Evolutionary conservation across 2,329 filamentous ascomycete genomes (phyloP), one percentile per base, ranked within the genome.

Genomic region (Blastomyces gilchristii): DNA sequence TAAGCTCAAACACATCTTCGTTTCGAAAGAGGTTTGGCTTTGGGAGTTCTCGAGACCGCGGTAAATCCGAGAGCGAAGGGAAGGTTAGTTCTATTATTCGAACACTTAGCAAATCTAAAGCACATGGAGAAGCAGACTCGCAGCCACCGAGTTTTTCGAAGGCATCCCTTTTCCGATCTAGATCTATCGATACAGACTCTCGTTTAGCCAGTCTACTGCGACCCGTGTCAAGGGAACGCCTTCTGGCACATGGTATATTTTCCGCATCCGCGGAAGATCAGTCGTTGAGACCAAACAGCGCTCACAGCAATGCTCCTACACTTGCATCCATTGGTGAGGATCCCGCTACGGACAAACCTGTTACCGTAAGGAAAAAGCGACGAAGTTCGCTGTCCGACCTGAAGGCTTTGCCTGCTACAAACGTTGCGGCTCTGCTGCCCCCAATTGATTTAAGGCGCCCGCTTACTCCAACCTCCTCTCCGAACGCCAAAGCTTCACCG

Each of bases 321-420:
- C 71, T 84, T 43, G 78, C 78, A 25, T 82, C 81, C 6, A 86
- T 81, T 70, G 81, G 77, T 68, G 79, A 77, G 78, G 79, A 73
- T 77, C 79, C 71, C 66, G 69, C 67, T 70, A 75, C 74, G 18
- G 80, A 82, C 0, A 81, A 78, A 67, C 73, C 73, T 34, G 68
- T 54, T 63, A 79, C 73, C 66, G 74, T 74, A n/a, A 86, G 83
- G 72, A 92, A 87, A 78, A 97, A 96, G 79, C 84, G 93, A 62
- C 87, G 93, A 72, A 97, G 92, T 76, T 97, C 92, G 34, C 78
- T 97, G 52, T 96, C 92, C 4, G 93, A 97, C 73, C 81, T 97
- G 58, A 88, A 86, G 68, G 82, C 79, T 63, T 78, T 90, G 22
- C 86, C 93, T 76, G 82, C 74, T 39, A 73, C 81, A 50, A 80